Percentiles rank a stretch among this genome's conserved stretches.
phyloP scores from a whole-genome alignment of 1,284 basidiomycete genomes.

The Grifola frondosa region DNA sequence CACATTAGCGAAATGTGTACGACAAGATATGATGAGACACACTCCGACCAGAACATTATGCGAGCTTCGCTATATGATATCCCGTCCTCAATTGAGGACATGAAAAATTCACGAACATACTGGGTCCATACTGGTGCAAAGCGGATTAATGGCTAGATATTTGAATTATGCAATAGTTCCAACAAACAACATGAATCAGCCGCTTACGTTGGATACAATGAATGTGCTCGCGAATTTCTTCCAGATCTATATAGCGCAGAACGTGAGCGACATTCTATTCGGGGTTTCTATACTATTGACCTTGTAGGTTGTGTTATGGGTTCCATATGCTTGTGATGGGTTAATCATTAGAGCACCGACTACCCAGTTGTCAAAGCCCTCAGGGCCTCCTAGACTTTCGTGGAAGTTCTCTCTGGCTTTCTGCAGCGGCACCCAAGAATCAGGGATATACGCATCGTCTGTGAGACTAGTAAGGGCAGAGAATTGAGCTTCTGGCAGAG shows the following conservation, averaged over 20 bases:
- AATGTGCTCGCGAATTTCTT: slow-evolving; percentile 61
- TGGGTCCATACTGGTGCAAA: slow-evolving; percentile 56
- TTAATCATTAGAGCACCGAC: slow-evolving; percentile 59
- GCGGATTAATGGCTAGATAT: slow-evolving; percentile 48
- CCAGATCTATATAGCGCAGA: slow-evolving; percentile 56
- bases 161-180: not conserved
- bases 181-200: not conserved
- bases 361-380: slow-evolving; percentile 69
- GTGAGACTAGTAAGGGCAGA: slow-evolving; percentile 40
- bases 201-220: slow-evolving; percentile 44
- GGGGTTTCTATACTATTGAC: slow-evolving; percentile 29
- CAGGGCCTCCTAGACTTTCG: slow-evolving; percentile 50
- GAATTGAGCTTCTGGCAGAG: slow-evolving; percentile 39
- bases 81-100: slow-evolving; percentile 66
- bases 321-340: slow-evolving; percentile 66
- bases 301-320: slow-evolving; percentile 66
- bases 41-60: slow-evolving; percentile 67
- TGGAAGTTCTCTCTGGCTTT: slow-evolving; percentile 55
- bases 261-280: not conserved
- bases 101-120: slow-evolving; percentile 64
- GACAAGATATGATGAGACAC: slow-evolving; percentile 10
- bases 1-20: not conserved
- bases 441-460: slow-evolving; percentile 41
- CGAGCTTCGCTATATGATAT: slow-evolving; percentile 73
- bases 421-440: slow-evolving; percentile 53